A percentile compares a stretch with the other conserved stretches of the same genome.
phyloP scores from a whole-genome alignment of 768 basidiomycete species.

The Piloderma croceum region DNA sequence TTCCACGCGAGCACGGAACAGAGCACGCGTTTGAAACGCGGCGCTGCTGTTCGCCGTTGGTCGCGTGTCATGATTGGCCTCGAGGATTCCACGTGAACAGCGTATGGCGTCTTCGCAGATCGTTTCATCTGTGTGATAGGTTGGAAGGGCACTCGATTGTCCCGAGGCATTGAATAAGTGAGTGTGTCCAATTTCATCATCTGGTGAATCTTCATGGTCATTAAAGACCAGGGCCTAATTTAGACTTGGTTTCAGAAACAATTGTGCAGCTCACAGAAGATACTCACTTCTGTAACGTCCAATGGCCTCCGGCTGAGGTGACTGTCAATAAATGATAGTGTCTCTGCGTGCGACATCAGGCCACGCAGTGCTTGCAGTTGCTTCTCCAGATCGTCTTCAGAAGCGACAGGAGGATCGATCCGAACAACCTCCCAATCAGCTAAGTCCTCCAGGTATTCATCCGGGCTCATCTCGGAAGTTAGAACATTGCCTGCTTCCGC shows the following conservation, averaged over 20 bases:
- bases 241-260: conserved; percentile 8
- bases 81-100: conserved; percentile 41
- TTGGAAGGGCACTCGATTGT: conserved; percentile 31
- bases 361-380: conserved; percentile 11
- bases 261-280: not conserved
- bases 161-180: conserved; percentile 28
- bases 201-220: conserved; percentile 31
- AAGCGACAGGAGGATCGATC: not conserved
- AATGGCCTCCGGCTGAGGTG: conserved; percentile 34
- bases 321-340: conserved; percentile 52
- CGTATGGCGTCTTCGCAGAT: conserved; percentile 43
- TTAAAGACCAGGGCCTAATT: conserved; percentile 23
- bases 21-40: conserved; percentile 26
- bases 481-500: not conserved
- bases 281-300: conserved; percentile 38
- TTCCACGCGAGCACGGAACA: conserved; percentile 39
- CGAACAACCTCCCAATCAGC: conserved; percentile 15
- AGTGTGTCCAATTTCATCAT: conserved; percentile 54
- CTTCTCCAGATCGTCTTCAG: conserved; percentile 7
- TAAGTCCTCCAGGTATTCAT: conserved; percentile 8
- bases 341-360: conserved; percentile 33
- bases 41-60: conserved; percentile 31
- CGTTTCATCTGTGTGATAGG: conserved; percentile 43
- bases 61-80: conserved; percentile 21
- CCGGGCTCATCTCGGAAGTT: conserved; percentile 1